phyloP scores from a whole-genome alignment of 192 early-diverging fungal species.

The Backusella mclennaniae region DNA sequence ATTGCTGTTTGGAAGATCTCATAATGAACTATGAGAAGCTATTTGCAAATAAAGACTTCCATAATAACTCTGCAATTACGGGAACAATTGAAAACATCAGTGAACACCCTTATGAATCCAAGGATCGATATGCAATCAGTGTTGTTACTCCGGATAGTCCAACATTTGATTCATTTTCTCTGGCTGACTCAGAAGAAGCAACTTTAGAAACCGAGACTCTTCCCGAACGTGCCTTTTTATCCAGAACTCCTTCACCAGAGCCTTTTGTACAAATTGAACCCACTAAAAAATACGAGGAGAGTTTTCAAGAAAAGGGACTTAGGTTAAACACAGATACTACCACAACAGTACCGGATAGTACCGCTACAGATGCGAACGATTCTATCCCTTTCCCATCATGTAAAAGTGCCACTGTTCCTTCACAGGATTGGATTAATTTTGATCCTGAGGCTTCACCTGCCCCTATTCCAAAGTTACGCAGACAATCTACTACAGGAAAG shows the following conservation, averaged over 20 bases:
- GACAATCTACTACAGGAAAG: neutral
- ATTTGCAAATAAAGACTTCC: constrained; percentile 31
- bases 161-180: neutral
- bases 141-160: neutral
- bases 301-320: constrained; percentile 7
- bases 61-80: constrained; percentile 24
- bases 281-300: neutral
- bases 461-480: neutral
- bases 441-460: constrained; percentile 7
- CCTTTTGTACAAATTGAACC: neutral
- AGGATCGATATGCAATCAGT: neutral
- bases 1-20: constrained; percentile 38
- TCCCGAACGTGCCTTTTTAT: neutral
- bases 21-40: constrained; percentile 26
- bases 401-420: constrained; percentile 18
- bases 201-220: neutral
- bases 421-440: constrained; percentile 10
- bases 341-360: neutral
- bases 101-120: neutral
- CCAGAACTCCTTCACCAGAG: neutral
- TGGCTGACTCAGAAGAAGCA: neutral
- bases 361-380: neutral
- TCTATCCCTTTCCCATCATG: neutral
- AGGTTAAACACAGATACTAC: neutral
- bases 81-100: constrained; percentile 19